Evolutionary conservation across 768 basidiomycete genomes (phyloP), one percentile per base, ranked within the genome.

Genomic region (Dictyophora rubrovolvata): DNA sequence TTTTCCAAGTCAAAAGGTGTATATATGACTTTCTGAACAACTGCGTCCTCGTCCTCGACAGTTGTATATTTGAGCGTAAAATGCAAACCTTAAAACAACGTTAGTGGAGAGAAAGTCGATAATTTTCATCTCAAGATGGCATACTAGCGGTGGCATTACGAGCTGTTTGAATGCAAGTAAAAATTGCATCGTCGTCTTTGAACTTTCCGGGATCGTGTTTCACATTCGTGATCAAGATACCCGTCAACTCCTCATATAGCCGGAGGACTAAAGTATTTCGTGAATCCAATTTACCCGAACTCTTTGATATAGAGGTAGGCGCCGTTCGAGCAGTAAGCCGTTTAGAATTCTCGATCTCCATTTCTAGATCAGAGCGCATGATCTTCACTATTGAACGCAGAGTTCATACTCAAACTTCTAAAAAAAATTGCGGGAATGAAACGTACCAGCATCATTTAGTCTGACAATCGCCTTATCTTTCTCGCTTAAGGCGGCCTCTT

Each of bases 231-330:
- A 94, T 77, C 42, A 89, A 75, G 21, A 94, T 72, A 64, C 92
- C 89, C 1, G 89, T 91, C 63, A 91, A 70, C 65, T 93, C 90
- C 69, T 93, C 90, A 68, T 95, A 95, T 61, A 94, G 80, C 54
- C 76, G 76, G 64, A 92, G 77, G 48, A 85, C 77, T 65, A 78
- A 74, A 2, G 74, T 71, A 63, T 81, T 78, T 67, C 84, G 84
- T 5, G 81, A 80, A 62, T 85, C 82, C 21, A 81, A 76, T 49
- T 69, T 57, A 20, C 73, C 63, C 1, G 73, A 65, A 23, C 61
- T 64, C 60, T 73, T 72, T 28, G 65, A 54, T 20, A 71, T 70
- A 20, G 76, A 69, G 17, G 69, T 65, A 33, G 78, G 74, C 5
- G 69, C 68, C 48, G 74, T 74, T 18, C 75, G 76, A 33, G 74